Evolutionary conservation across 1,139 yeast genomes (phyloP), one percentile per base, ranked within the genome.

Genomic region (Hansenula anomala): DNA sequence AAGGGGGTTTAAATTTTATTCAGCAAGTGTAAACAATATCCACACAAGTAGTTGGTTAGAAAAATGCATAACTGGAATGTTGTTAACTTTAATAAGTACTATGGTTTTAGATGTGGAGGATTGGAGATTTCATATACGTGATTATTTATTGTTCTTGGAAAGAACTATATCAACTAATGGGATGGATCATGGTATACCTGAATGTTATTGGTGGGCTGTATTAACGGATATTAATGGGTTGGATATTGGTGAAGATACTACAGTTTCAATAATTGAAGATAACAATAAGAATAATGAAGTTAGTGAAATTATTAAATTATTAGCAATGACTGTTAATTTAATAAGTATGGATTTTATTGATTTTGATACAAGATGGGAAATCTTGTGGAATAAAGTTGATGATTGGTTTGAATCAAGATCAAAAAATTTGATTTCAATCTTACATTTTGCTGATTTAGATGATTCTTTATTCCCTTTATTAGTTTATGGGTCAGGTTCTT

Each of bases 311-410:
- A 27, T 36, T 9, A 16, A 32, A 6, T 14, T 27, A 15, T 14
- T 30, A 4, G 33, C 25, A 6, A 31, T 26, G 27, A 22, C 30
- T 14, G 30, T 34, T 6, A 36, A 43, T 17, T 18, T 45, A 6
- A 20, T 45, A 5, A 30, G 33, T 3, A 39, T 32, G 11, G 34
- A 34, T 18, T 30, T 27, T 23, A 12, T n/a, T 8, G 41, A 53
- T 33, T 66, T 61, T 41, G 61, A 59, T 16, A 38, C 42, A 16
- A 60, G 59, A 40, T 66, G 71, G 70, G 49, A 54, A 27, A 40
- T 42, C 15, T 38, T 66, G 10, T 66, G 67, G 67, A 44, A 57
- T 13, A 59, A 59, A 37, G 34, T 65, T 18, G 41, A 42, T 20
- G 56, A 54, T 14, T 66, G 70, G 71, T 58, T 51, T 31, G 36